phyloP scores from a whole-genome alignment of 2,329 filamentous ascomycete genomes.

The Sordariomycetes sp. region DNA sequence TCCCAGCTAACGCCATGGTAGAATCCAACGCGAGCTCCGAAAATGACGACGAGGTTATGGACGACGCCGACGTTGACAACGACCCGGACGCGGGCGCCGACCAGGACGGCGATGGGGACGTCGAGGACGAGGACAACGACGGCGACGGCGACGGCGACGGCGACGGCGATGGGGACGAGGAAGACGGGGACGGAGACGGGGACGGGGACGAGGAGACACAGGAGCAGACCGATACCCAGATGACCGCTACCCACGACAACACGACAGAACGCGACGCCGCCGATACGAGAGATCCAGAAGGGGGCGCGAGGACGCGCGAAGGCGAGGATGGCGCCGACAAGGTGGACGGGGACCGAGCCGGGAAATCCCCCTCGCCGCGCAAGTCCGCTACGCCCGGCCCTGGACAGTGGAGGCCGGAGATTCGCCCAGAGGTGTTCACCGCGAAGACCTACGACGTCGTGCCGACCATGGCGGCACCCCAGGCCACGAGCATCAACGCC shows the following conservation, averaged over 20 bases:
- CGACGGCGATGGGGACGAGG: conserved; percentile 15
- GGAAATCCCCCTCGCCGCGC: conserved; percentile 8
- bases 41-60: conserved; percentile 48
- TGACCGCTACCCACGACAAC: conserved; percentile 28
- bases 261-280: conserved; percentile 24
- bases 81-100: conserved; percentile 22
- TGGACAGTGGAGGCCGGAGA: conserved; percentile 6
- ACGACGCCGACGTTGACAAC: conserved; percentile 26
- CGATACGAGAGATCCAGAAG: conserved; percentile 10
- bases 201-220: conserved; percentile 16
- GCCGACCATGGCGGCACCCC: conserved; percentile 91
- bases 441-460: conserved; percentile 87
- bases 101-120: conserved; percentile 20
- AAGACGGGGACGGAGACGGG: conserved; percentile 17
- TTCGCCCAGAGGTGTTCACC: conserved; percentile 58
- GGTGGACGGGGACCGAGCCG: not conserved
- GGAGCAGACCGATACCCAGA: conserved; percentile 13
- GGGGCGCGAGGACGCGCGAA: conserved; percentile 11
- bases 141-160: conserved; percentile 22
- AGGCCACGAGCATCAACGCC: conserved; percentile 91
- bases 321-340: conserved; percentile 2
- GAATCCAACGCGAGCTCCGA: conserved; percentile 13
- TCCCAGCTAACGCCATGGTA: not conserved
- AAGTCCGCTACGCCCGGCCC: conserved; percentile 1
- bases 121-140: conserved; percentile 25